phyloP scores from a whole-genome alignment of 805 yeast genomes.

The Hanseniaspora hatyaiensis region DNA sequence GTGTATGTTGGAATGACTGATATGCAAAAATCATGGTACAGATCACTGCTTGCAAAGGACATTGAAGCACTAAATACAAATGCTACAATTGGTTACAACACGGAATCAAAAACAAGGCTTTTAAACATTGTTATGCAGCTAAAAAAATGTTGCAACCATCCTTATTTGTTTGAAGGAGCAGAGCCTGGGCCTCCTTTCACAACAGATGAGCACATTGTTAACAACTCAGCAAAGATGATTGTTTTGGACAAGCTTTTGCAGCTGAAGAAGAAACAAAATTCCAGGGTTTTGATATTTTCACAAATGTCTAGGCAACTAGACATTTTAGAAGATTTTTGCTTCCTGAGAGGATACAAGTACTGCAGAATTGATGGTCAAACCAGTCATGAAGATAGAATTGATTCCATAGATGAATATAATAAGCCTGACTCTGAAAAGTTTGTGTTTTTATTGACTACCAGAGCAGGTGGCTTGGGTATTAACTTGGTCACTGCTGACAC shows the following conservation, averaged over 20 bases:
- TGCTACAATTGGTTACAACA: slow-evolving; percentile 49
- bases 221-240: slow-evolving; percentile 80
- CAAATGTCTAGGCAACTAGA: slow-evolving; percentile 89
- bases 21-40: slow-evolving; percentile 91
- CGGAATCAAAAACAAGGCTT: slow-evolving; percentile 84
- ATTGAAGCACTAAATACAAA: slow-evolving; percentile 94
- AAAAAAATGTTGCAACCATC: slow-evolving; percentile 94
- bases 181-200: slow-evolving; percentile 98
- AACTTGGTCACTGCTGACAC: slow-evolving; percentile 86
- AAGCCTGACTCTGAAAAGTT: slow-evolving; percentile 71
- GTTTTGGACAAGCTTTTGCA: slow-evolving; percentile 73
- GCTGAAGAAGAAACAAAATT: slow-evolving; percentile 62
- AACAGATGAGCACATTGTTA: slow-evolving; percentile 87
- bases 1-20: slow-evolving; percentile 89
- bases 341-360: slow-evolving; percentile 68
- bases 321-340: slow-evolving; percentile 85
- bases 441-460: slow-evolving; percentile 73
- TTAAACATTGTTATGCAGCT: slow-evolving; percentile 93
- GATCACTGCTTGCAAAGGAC: slow-evolving; percentile 76
- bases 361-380: slow-evolving; percentile 92
- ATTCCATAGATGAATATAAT: slow-evolving; percentile 87
- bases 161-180: slow-evolving; percentile 95
- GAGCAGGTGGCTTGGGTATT: slow-evolving; percentile 96
- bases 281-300: slow-evolving; percentile 81
- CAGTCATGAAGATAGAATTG: slow-evolving; percentile 80